Conservation (phyloP, 208 protist genomes). For the Leishmania martiniquensis region DNA sequence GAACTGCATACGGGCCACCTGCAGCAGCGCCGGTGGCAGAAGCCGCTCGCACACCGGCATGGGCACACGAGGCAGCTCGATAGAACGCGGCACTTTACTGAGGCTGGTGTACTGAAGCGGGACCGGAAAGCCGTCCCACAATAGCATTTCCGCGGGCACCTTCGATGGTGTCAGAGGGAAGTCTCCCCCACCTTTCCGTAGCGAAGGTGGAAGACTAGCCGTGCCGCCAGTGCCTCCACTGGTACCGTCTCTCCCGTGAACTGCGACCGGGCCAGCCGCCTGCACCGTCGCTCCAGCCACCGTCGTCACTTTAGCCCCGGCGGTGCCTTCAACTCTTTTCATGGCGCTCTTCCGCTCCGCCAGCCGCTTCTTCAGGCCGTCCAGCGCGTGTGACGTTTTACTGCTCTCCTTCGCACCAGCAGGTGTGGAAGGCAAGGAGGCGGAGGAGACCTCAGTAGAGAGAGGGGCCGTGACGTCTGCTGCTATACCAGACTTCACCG, state of each 20-base stretch:
- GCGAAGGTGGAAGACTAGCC: conserved; percentile 3
- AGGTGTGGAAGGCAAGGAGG: background rate
- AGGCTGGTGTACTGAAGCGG: conserved; percentile 27
- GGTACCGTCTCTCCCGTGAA: background rate
- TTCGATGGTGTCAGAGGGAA: conserved; percentile 10
- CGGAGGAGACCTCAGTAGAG: background rate
- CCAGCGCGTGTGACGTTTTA: conserved; percentile 33
- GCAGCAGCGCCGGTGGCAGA: conserved; percentile 41
- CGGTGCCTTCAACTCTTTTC: conserved; percentile 19
- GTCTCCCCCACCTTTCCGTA: conserved; percentile 2
- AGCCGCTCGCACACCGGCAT: conserved; percentile 54
- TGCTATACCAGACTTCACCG: background rate
- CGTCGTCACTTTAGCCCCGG: background rate
- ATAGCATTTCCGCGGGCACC: conserved; percentile 5
- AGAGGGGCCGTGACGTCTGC: background rate
- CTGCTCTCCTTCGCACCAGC: conserved; percentile 3
- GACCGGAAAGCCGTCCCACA: conserved; percentile 34
- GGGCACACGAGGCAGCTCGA: conserved; percentile 35
- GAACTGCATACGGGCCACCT: conserved; percentile 30
- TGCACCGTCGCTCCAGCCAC: background rate
- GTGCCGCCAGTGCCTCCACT: background rate
- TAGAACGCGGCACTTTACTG: conserved; percentile 18
- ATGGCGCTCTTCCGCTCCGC: conserved; percentile 48
- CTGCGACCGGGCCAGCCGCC: background rate
- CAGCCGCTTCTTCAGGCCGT: conserved; percentile 51